Conservation (phyloP, 148 eudicot genomes). For the Vaccinium darrowii region DNA sequence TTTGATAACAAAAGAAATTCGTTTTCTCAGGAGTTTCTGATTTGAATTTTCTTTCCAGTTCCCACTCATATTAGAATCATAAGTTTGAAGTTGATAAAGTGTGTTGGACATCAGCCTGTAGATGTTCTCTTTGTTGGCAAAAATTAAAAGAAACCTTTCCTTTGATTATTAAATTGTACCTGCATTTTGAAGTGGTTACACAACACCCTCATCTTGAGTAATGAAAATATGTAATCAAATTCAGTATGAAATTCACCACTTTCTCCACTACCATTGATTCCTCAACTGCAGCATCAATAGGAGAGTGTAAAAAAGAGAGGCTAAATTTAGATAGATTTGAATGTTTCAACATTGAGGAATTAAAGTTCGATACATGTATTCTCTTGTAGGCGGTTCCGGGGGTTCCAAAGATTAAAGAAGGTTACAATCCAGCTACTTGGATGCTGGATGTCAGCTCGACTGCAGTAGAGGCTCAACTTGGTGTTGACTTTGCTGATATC, state of each 20-base stretch:
- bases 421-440: conserved; percentile 60
- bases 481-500: conserved; percentile 48
- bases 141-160: background rate
- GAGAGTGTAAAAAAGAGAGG: background rate
- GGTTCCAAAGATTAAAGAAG: conserved; percentile 41
- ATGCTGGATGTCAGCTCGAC: conserved; percentile 49
- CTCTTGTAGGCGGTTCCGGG: conserved; percentile 35
- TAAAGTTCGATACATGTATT: background rate
- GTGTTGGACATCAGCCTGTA: background rate
- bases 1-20: background rate
- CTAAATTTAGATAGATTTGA: background rate
- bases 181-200: background rate
- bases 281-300: background rate
- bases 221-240: background rate
- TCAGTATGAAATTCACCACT: background rate
- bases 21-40: background rate
- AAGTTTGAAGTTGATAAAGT: background rate
- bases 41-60: background rate
- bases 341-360: background rate
- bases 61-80: background rate
- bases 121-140: background rate
- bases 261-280: background rate
- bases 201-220: background rate
- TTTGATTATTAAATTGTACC: background rate
- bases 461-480: conserved; percentile 37